Conservation (phyloP, 768 basidiomycete species). For the Collybia mongolica region DNA sequence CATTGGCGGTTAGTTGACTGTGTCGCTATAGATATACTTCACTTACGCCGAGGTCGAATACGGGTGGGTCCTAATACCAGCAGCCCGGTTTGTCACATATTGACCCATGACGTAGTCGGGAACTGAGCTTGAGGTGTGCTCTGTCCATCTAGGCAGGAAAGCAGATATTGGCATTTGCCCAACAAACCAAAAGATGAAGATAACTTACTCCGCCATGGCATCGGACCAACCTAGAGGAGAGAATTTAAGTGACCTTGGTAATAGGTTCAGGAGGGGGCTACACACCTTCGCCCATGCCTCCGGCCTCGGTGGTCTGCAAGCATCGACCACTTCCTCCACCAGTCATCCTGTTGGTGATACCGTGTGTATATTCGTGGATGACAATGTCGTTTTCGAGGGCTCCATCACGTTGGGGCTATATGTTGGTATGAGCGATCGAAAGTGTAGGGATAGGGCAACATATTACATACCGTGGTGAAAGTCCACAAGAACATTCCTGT, state of each 20-base stretch:
- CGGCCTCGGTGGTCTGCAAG: slow-evolving; percentile 51
- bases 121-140: slow-evolving; percentile 28
- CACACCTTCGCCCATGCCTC: slow-evolving; percentile 54
- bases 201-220: slow-evolving; percentile 31
- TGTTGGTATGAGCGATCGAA: background rate
- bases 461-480: slow-evolving; percentile 20
- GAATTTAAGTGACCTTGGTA: background rate
- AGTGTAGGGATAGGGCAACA: background rate
- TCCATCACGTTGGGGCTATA: slow-evolving; percentile 50
- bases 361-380: slow-evolving; percentile 40
- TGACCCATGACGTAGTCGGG: slow-evolving; percentile 35
- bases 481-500: slow-evolving; percentile 36
- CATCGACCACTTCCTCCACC: slow-evolving; percentile 50
- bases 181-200: background rate
- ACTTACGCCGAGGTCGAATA: slow-evolving; percentile 45
- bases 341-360: slow-evolving; percentile 43
- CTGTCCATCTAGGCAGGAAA: slow-evolving; percentile 22
- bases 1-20: slow-evolving; percentile 23
- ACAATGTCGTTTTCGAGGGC: slow-evolving; percentile 50
- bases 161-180: no score
- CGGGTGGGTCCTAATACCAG: slow-evolving; percentile 47
- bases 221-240: slow-evolving; percentile 37
- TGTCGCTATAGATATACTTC: background rate
- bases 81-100: slow-evolving; percentile 43
- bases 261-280: background rate